Conservation (phyloP, 2,329 filamentous ascomycete species). For the Fusarium sp. region DNA sequence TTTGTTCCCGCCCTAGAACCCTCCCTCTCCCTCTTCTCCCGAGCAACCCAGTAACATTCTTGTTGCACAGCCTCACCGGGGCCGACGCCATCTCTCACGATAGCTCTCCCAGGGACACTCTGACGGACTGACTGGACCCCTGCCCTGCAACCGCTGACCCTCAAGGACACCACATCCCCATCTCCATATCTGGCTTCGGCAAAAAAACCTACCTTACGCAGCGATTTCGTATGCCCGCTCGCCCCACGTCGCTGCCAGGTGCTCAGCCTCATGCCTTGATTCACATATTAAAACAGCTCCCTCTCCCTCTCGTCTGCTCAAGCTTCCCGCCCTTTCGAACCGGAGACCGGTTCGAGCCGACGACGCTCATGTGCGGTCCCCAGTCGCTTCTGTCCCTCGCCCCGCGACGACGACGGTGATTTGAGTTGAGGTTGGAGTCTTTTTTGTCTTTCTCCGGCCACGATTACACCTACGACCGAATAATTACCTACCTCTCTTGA, state of each 20-base stretch:
- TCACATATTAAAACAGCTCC: constrained; percentile 22
- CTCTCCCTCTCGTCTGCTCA: constrained; percentile 10
- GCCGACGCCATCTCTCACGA: constrained; percentile 33
- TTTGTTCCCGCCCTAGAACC: neutral
- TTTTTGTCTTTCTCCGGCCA: constrained; percentile 6
- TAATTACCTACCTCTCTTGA: neutral
- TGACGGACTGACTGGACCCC: constrained; percentile 22
- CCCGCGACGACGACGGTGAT: constrained; percentile 46
- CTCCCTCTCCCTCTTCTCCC: neutral
- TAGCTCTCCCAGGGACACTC: constrained; percentile 19
- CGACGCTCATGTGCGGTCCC: constrained; percentile 43
- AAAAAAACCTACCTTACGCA: constrained; percentile 18
- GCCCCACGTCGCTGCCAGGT: constrained; percentile 34
- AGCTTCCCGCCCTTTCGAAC: constrained; percentile 35
- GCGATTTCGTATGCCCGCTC: constrained; percentile 3
- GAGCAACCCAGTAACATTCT: constrained; percentile 21
- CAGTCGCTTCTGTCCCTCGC: constrained; percentile 43
- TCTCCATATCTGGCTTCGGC: constrained; percentile 4
- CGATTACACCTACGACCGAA: constrained; percentile 6
- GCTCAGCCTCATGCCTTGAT: constrained; percentile 44
- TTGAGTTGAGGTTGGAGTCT: constrained; percentile 7
- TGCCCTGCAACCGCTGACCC: neutral
- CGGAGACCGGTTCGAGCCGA: constrained; percentile 38
- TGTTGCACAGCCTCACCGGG: constrained; percentile 43
- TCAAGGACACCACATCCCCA: neutral